A percentile compares a stretch with the other conserved stretches of the same genome.
These are phyloP conservation scores for Saccharomycopsis selenospora DNA, from an alignment of 805 yeast species.

Conservation along the genomic window DNA sequence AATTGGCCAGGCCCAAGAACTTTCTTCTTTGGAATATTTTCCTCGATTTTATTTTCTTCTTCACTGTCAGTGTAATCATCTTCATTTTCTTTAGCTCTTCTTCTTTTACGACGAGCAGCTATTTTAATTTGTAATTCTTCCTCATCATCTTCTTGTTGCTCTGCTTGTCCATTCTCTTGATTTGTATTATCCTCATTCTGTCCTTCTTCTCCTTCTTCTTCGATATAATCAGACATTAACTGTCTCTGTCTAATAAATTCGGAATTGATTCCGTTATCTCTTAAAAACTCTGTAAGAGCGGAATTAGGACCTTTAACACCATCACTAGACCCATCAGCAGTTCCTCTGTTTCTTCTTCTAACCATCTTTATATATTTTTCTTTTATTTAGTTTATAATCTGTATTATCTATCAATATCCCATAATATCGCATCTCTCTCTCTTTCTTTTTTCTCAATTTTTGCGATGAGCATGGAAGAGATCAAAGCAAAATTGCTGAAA, in stretches of 20 bases:
- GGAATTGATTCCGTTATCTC: conserved; percentile 85
- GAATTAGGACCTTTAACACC: conserved; percentile 57
- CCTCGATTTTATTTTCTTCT: conserved; percentile 31
- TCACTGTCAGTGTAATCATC: conserved; percentile 30
- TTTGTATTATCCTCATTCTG: conserved; percentile 20
- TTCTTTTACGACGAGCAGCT: conserved; percentile 37
- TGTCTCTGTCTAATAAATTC: conserved; percentile 57
- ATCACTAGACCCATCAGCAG: conserved; percentile 20
- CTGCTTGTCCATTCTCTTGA: conserved; percentile 7
- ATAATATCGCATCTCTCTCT: too few species aligned
- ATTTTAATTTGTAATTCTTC: conserved; percentile 30
- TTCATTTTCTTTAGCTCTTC: conserved; percentile 30
- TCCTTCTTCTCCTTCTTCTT: conserved; percentile 21
- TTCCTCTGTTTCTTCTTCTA: conserved; percentile 6
- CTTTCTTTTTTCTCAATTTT: too few species aligned
- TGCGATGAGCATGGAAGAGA: too few species aligned
- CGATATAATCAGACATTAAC: conserved; percentile 28
- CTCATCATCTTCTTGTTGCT: conserved; percentile 11
- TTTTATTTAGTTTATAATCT: too few species aligned
- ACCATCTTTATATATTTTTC: too few species aligned
- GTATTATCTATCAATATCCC: too few species aligned
- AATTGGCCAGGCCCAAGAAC: conserved; percentile 51
- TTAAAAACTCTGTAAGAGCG: conserved; percentile 81
- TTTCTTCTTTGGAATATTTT: conserved; percentile 44
- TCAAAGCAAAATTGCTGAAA: too few species aligned